Conservation (phyloP, 2,329 filamentous ascomycete species). For the Parastagonospora nodorum region DNA sequence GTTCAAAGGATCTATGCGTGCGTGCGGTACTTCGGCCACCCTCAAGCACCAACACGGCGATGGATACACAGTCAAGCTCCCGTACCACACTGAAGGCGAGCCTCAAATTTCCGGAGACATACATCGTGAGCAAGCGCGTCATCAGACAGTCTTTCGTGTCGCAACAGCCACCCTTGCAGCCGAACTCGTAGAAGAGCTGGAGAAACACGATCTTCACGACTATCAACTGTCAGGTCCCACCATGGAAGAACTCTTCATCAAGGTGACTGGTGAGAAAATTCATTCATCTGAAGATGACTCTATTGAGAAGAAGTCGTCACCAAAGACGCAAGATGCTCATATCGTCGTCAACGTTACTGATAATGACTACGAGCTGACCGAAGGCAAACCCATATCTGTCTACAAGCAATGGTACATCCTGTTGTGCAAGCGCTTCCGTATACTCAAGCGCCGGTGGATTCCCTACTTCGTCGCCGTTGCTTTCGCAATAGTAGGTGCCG, state of each 20-base stretch:
- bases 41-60: slow-evolving; percentile 79
- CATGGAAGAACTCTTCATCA: slow-evolving; percentile 88
- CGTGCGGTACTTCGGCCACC: slow-evolving; percentile 79
- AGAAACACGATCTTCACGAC: slow-evolving; percentile 67
- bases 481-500: slow-evolving; percentile 78
- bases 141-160: slow-evolving; percentile 76
- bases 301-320: slow-evolving; percentile 20
- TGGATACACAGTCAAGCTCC: slow-evolving; percentile 62
- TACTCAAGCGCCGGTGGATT: slow-evolving; percentile 75
- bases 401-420: slow-evolving; percentile 72
- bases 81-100: slow-evolving; percentile 15
- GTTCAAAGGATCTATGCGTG: slow-evolving; percentile 73
- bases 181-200: slow-evolving; percentile 69
- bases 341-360: slow-evolving; percentile 3
- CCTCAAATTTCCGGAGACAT: slow-evolving; percentile 15
- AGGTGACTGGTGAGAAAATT: slow-evolving; percentile 71
- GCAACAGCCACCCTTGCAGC: slow-evolving; percentile 71
- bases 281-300: slow-evolving; percentile 43
- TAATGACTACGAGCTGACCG: slow-evolving; percentile 54
- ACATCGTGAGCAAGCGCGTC: slow-evolving; percentile 58
- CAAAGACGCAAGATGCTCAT: slow-evolving; percentile 8
- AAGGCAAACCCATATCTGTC: slow-evolving; percentile 71
- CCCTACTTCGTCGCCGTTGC: slow-evolving; percentile 74
- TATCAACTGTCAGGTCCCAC: slow-evolving; percentile 86
- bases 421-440: slow-evolving; percentile 74